Percentiles rank a stretch among this genome's conserved stretches.
phyloP scores from a whole-genome alignment of 345 rosid genomes.

The Laguncularia racemosa region DNA sequence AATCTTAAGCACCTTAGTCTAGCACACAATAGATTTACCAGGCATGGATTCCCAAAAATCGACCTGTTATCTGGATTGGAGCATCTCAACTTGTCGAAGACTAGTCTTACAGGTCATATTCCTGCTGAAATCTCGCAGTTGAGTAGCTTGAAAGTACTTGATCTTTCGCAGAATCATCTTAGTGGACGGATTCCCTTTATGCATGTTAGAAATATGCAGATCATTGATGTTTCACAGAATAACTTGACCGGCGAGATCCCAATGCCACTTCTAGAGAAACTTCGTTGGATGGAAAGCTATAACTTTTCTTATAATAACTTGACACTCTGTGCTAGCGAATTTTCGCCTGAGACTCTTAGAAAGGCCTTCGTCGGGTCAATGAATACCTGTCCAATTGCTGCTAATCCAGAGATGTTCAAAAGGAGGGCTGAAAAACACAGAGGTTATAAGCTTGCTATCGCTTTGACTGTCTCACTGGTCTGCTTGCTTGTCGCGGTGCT shows the following conservation, averaged over 20 bases:
- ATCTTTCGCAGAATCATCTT: conserved; percentile 72
- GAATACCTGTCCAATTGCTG: conserved; percentile 86
- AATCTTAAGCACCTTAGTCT: conserved; percentile 71
- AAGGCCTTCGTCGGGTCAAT: conserved; percentile 54
- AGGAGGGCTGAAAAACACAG: conserved; percentile 32
- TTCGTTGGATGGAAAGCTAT: conserved; percentile 55
- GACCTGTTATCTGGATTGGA: conserved; percentile 41
- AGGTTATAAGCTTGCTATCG: conserved; percentile 58
- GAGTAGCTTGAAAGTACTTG: conserved; percentile 46
- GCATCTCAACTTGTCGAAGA: conserved; percentile 71
- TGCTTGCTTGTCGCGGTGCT: conserved; percentile 55
- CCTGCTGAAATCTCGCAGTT: conserved; percentile 45
- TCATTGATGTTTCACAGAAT: conserved; percentile 70
- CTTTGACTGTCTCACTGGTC: conserved; percentile 56
- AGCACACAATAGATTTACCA: conserved; percentile 65
- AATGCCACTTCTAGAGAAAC: conserved; percentile 36
- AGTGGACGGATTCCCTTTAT: conserved; percentile 49
- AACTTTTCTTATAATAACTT: conserved; percentile 91
- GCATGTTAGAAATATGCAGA: conserved; percentile 35
- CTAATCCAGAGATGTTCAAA: conserved; percentile 51
- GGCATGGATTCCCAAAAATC: conserved; percentile 48
- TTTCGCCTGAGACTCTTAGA: conserved; percentile 34
- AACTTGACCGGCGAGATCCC: conserved; percentile 84
- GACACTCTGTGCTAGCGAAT: conserved; percentile 52
- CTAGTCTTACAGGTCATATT: conserved; percentile 55